These are phyloP conservation scores for Lactifluus volemus DNA, from an alignment of 768 basidiomycete species.

Conservation along the genomic window DNA sequence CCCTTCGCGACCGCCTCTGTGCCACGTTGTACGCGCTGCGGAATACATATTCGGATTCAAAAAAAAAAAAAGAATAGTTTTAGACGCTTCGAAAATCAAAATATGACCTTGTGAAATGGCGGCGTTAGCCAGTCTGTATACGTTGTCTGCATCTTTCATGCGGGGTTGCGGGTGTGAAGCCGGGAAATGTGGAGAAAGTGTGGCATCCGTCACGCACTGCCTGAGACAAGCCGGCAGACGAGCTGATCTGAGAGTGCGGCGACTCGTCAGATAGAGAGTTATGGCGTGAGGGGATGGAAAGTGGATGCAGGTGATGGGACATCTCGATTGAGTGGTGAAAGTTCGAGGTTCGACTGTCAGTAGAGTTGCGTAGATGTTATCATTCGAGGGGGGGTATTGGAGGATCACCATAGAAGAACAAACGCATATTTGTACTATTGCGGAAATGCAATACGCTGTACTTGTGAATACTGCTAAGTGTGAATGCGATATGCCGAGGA, in stretches of 20 bases:
- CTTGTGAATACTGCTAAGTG: not conserved
- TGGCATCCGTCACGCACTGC: not conserved
- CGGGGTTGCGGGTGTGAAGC: not conserved
- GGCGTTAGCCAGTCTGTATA: constrained; percentile 7
- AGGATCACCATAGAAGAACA: not conserved
- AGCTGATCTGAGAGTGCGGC: not conserved
- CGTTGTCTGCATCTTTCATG: constrained; percentile 9
- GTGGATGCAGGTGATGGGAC: constrained; percentile 2
- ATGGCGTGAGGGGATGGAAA: constrained; percentile 3
- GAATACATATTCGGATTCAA: too few relatives aligned
- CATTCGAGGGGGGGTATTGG: not conserved
- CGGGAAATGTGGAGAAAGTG: constrained; percentile 8
- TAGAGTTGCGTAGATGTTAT: not conserved
- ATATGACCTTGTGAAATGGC: not conserved
- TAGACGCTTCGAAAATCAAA: not conserved
- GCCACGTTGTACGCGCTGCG: too few relatives aligned
- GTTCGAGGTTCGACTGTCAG: not conserved
- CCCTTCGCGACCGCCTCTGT: too few relatives aligned
- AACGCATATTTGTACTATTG: constrained; percentile 2
- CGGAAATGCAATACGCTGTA: not conserved
- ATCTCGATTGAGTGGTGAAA: not conserved
- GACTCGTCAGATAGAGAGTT: not conserved
- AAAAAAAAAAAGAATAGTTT: too few relatives aligned
- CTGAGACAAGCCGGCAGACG: not conserved
- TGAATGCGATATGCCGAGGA: not conserved